A percentile compares a stretch with the other conserved stretches of the same genome.
Conservation (phyloP, 208 protist species). For the Zelonia costaricensis region DNA sequence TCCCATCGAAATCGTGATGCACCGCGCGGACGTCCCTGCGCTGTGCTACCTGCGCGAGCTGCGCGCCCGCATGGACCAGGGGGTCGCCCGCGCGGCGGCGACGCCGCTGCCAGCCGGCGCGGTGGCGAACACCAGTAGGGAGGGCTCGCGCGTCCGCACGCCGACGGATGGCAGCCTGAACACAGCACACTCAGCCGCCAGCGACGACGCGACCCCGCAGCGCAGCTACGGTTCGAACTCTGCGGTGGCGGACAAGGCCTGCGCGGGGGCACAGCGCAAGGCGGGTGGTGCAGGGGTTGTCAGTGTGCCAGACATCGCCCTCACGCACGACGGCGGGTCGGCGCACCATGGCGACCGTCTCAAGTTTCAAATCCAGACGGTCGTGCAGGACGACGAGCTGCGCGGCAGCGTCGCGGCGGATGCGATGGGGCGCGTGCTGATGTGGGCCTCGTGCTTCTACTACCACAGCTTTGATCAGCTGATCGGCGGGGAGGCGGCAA, state of each 20-base stretch:
- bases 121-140: background rate
- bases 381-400: constrained; percentile 36
- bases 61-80: constrained; percentile 37
- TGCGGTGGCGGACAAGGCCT: background rate
- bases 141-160: background rate
- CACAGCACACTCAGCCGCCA: background rate
- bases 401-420: constrained; percentile 27
- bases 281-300: background rate
- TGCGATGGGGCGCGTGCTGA: constrained; percentile 34
- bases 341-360: background rate
- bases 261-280: too few species aligned
- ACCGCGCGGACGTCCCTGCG: constrained; percentile 48
- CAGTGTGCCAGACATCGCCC: background rate
- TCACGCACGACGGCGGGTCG: background rate
- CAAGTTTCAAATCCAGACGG: constrained; percentile 31
- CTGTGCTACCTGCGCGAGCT: constrained; percentile 68
- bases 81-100: background rate
- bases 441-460: constrained; percentile 55
- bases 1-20: constrained; percentile 38
- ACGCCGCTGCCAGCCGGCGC: background rate
- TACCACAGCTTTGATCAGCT: constrained; percentile 26
- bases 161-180: background rate
- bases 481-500: constrained; percentile 34
- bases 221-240: background rate
- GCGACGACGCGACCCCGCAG: background rate